phyloP scores from a whole-genome alignment of 1,284 basidiomycete species.

The Apiotrichum siamense region DNA sequence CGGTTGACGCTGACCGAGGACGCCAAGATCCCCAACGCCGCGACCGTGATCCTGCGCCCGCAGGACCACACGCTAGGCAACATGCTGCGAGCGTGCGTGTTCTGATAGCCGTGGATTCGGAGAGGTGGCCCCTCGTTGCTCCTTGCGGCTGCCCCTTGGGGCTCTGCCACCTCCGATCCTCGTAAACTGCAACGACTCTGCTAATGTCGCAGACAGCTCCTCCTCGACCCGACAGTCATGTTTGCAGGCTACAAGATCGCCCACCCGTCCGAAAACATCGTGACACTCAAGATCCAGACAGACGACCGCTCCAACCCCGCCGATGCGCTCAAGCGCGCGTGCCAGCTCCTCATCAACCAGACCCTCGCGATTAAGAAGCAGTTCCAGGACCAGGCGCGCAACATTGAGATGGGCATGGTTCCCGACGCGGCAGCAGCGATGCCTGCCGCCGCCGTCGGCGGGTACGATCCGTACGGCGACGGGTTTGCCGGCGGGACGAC shows the following conservation, averaged over 20 bases:
- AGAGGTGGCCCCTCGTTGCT: not conserved
- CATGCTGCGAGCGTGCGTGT: slow-evolving; percentile 83
- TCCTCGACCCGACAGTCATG: slow-evolving; percentile 73
- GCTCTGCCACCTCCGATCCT: not conserved
- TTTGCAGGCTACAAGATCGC: slow-evolving; percentile 98
- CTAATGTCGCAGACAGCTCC: slow-evolving; percentile 62
- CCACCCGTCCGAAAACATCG: slow-evolving; percentile 89
- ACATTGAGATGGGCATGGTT: slow-evolving; percentile 48
- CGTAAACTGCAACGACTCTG: not conserved
- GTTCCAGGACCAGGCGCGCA: slow-evolving; percentile 51
- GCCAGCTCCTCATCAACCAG: slow-evolving; percentile 72
- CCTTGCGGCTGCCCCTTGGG: too few relatives aligned
- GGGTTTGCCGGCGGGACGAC: slow-evolving; percentile 22
- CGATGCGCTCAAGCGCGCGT: slow-evolving; percentile 75
- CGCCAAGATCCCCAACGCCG: slow-evolving; percentile 94
- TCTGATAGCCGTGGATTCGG: too few relatives aligned
- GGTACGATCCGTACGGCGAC: slow-evolving; percentile 43
- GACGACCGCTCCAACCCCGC: slow-evolving; percentile 81
- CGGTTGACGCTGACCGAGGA: slow-evolving; percentile 89
- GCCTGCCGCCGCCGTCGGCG: slow-evolving; percentile 14
- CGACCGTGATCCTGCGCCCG: slow-evolving; percentile 87
- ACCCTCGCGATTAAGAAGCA: slow-evolving; percentile 52
- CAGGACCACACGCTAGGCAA: slow-evolving; percentile 97
- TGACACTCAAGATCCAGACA: slow-evolving; percentile 91
- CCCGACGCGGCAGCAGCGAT: slow-evolving; percentile 29